Conservation (phyloP, 257 asterid genomes). For the Solanum neorickii region DNA sequence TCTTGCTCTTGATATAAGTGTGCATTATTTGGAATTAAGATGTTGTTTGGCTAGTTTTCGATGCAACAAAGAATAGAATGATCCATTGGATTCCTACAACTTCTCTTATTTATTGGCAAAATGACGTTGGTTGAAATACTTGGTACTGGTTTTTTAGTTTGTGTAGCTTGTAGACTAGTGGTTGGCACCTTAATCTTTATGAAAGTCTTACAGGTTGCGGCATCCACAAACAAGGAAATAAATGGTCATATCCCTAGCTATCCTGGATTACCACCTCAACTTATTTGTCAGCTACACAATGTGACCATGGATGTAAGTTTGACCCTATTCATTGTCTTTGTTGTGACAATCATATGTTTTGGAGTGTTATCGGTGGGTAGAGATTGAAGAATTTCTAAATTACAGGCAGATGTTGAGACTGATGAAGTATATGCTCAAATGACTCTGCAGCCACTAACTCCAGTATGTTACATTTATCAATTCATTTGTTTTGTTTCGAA, state of each 20-base stretch:
- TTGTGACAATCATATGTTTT: not conserved
- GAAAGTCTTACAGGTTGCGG: conserved; percentile 54
- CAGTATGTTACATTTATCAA: conserved; percentile 27
- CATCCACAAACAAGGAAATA: conserved; percentile 88
- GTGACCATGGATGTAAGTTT: conserved; percentile 82
- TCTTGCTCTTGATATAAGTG: not conserved
- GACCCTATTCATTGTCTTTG: not conserved
- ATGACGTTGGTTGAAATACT: not conserved
- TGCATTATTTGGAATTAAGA: not conserved
- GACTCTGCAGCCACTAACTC: conserved; percentile 87
- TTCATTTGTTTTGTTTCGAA: not conserved
- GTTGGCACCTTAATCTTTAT: not conserved
- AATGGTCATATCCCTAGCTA: conserved; percentile 72
- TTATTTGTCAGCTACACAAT: conserved; percentile 93
- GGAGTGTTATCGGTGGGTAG: not conserved
- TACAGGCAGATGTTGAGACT: conserved; percentile 92
- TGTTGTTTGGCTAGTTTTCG: not conserved
- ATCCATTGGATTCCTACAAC: not conserved
- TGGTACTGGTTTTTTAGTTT: not conserved
- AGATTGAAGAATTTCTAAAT: not conserved
- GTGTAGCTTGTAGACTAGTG: not conserved
- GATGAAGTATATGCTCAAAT: conserved; percentile 94
- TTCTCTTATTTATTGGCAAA: not conserved
- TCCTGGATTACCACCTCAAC: conserved; percentile 88
- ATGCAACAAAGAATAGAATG: not conserved